These are phyloP conservation scores for Pyrenophora seminiperda DNA, from an alignment of 2,329 filamentous ascomycete species.

Conservation along the genomic window DNA sequence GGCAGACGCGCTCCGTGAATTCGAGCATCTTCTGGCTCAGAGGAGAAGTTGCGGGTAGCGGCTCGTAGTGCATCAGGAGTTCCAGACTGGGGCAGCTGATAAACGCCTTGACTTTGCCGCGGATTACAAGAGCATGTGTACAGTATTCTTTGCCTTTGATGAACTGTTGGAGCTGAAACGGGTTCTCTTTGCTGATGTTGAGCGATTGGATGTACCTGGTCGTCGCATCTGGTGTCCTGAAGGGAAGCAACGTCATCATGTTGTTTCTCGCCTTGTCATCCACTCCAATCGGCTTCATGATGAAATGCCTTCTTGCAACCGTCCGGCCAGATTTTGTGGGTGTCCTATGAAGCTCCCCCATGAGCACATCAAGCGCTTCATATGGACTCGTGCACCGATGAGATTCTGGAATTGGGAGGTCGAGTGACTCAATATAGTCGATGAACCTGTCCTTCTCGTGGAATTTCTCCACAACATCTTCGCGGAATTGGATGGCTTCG, in stretches of 20 bases:
- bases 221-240: constrained; percentile 59
- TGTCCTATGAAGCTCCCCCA: constrained; percentile 19
- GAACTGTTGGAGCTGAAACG: constrained; percentile 74
- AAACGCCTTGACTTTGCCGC: constrained; percentile 68
- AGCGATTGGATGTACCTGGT: constrained; percentile 60
- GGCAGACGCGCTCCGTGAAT: constrained; percentile 66
- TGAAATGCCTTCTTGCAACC: constrained; percentile 56
- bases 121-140: constrained; percentile 71
- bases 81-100: constrained; percentile 68
- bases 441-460: constrained; percentile 71
- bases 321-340: constrained; percentile 14
- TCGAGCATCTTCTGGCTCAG: constrained; percentile 65
- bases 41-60: constrained; percentile 60
- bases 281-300: constrained; percentile 69
- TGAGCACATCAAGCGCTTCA: constrained; percentile 60
- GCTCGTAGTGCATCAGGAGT: constrained; percentile 69
- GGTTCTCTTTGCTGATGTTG: constrained; percentile 58
- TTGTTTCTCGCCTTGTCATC: constrained; percentile 64
- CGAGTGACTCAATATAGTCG: constrained; percentile 58
- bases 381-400: constrained; percentile 58
- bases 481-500: constrained; percentile 67
- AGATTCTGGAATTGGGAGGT: constrained; percentile 49
- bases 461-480: constrained; percentile 61
- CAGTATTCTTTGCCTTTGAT: constrained; percentile 69
- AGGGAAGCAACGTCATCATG: constrained; percentile 68